Evolutionary conservation across 2,329 filamentous ascomycete genomes (phyloP).

Genomic region (Didymella segeticola): DNA sequence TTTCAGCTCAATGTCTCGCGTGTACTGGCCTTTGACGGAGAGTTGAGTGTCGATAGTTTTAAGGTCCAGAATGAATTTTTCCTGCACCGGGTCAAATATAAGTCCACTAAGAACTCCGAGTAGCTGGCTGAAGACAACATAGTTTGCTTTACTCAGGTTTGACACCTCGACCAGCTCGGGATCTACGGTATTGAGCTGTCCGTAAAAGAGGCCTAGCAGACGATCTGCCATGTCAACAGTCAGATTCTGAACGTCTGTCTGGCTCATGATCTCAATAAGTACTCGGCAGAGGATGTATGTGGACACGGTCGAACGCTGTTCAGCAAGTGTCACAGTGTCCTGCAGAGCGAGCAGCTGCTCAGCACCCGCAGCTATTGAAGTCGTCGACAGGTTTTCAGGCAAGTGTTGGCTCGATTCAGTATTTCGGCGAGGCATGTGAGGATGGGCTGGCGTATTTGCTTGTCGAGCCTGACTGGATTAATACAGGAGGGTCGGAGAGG

Average conservation of each 20-base stretch:
- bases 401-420: slow-evolving; percentile 42
- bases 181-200: slow-evolving; percentile 89
- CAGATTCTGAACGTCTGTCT: slow-evolving; percentile 82
- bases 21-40: slow-evolving; percentile 70
- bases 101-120: slow-evolving; percentile 96
- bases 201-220: slow-evolving; percentile 93
- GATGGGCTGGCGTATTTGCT: slow-evolving; percentile 28
- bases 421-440: slow-evolving; percentile 45
- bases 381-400: slow-evolving; percentile 32
- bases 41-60: slow-evolving; percentile 79
- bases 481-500: slow-evolving; percentile 5
- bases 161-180: slow-evolving; percentile 80
- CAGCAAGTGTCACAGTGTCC: slow-evolving; percentile 77
- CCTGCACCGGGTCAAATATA: slow-evolving; percentile 84
- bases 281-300: slow-evolving; percentile 96
- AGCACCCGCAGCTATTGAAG: slow-evolving; percentile 36
- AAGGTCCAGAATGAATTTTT: slow-evolving; percentile 81
- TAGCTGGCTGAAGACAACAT: slow-evolving; percentile 90
- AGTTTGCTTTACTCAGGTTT: slow-evolving; percentile 87
- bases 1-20: slow-evolving; percentile 76
- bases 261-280: slow-evolving; percentile 89
- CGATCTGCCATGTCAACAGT: slow-evolving; percentile 93
- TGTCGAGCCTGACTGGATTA: slow-evolving; percentile 40
- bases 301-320: slow-evolving; percentile 89
- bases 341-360: slow-evolving; percentile 59